Evolutionary conservation across 371 early-diverging fungal species (phyloP), one percentile per base, ranked within the genome.

Genomic region (Mucor saturninus): DNA sequence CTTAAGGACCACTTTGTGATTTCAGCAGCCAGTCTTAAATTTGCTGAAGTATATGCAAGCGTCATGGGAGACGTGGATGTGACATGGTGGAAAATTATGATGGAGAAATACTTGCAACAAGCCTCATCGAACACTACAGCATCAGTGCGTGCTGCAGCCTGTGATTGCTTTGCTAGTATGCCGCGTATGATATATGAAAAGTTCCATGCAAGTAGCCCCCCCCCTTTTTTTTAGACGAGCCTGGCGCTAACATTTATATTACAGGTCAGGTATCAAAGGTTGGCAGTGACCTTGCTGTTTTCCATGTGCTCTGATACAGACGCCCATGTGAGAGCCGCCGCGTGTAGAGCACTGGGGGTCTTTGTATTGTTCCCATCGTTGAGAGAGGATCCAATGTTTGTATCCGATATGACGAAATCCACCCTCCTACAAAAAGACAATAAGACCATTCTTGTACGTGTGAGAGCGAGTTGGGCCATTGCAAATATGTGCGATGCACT

Each of bases 381-480:
- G 5, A 74, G 81, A 32, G 84, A 81, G 80, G 86, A 89, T 64
- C 66, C 79, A 11, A 48, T 78, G 43, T 86, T 88, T 65, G 69
- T 87, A 6, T 71, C 80, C 4, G 86, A 87, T 59, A 80, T 87
- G 72, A 76, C 83, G 3, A 62, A 75, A 4, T 72, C 73, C 6
- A 58, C 88, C 15, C 64, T 85, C 6, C 59, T 69, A 8, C 74
- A 82, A 54, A 76, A 78, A 50, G 61, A 69, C 0, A 89, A 91
- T 52, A 61, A 73, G 30, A 76, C 76, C 14, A 56, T 91, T 32
- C 51, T 81, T 11, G 90, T 92, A 2, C 76, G 89, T 39, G 79
- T 90, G 1, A 74, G 91, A 32, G 89, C 86, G 0, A 89, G 88
- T 64, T 93, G 93, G 93, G 89, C 92, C 0, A 74, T 90, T 15